Evolutionary conservation across 2,329 filamentous ascomycete species (phyloP), one percentile per base, ranked within the genome.

Genomic region (Fusarium sp.): DNA sequence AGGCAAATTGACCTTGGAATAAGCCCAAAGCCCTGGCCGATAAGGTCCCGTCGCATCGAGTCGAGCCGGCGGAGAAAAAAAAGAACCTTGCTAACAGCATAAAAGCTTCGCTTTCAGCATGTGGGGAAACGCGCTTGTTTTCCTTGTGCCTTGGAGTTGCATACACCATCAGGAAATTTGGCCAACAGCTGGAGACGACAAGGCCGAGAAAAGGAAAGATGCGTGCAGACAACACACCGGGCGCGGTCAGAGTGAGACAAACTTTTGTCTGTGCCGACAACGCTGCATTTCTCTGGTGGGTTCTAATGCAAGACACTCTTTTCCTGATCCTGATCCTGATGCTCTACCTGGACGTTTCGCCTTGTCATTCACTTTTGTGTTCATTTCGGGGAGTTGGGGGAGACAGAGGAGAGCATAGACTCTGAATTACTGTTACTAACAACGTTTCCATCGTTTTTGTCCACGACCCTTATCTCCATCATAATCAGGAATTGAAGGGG

Each of bases 101-200:
- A 44, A 39, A 71, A 55, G 56, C 61, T 68, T 69, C 64, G 73
- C 66, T 75, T 75, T 70, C 68, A 69, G 71, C 61, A 72, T 68
- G 73, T 74, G 73, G 73, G 73, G 72, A 51, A 22, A 38, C 17
- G 57, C 62, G 60, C 20, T 50, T 63, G 59, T 50, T 36, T 24
- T 24, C 43, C 43, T 49, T 63, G 52, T 62, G 62, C 44, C 65
- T 69, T 46, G 44, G 40, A 64, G 64, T 55, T 71, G 68, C 68
- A 71, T 71, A 69, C 58, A 58, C 52, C 54, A 65, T 61, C 61
- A 65, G 61, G 20, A 46, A 42, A 65, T 66, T 65, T 64, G 60
- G 43, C 62, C 61, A 65, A 65, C 66, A 51, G 58, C 24, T 64
- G 50, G 48, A 66, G 51, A 61, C 55, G 52, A 70, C 62, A 63